Evolutionary conservation across 805 yeast genomes (phyloP), one percentile per base, ranked within the genome.

Genomic region (Monosporozyma aquatica): DNA sequence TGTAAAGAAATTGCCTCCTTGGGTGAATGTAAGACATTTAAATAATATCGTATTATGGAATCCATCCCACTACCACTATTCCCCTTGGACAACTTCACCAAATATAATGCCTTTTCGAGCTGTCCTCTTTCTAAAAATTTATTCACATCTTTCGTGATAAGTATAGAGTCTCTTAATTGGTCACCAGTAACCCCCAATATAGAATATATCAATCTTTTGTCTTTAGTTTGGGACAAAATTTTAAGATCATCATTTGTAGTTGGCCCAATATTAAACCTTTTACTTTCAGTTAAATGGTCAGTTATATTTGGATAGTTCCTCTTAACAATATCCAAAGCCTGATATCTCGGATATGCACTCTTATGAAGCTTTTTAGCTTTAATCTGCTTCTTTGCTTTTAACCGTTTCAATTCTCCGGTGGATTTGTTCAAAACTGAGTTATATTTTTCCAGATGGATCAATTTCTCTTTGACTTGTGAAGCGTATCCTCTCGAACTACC

Each of bases 1-100:
- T 70, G 69, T 15, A 75, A 49, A 32, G 73, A 73, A 21, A 80
- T 43, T 0, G 82, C 82, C 6, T 66, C 67, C 36, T 70, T 68
- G 1, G 70, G 56, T 18, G 70, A 68, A 2, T 71, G 68, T 7
- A 64, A 51, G 1, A 53, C 52, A 6, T 57, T 56, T 4, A 80
- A 59, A 33, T 70, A 64, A 65, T 76, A 70, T 45, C 72, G 69
- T 53, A 78, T 56, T 0, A 83, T 67, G n/a, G 72, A 67, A 48
- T 84, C 83, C 75, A 77, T 72, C 1, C 76, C 83, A 25, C 78
- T 83, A 0, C 67, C 49, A 7, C 83, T 85, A 28, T 69, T 68
- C 2, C 53, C 54, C 23, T 65, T 59, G 0, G 82, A 75, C 10
- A 77, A 47, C 34, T 69, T 65, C 3, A 73, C 65, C n/a, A 78